Percentiles rank a stretch among this genome's conserved stretches.
Evolutionary conservation across 331 rosid species (phyloP).

Genomic region (Prunus yedoensis): DNA sequence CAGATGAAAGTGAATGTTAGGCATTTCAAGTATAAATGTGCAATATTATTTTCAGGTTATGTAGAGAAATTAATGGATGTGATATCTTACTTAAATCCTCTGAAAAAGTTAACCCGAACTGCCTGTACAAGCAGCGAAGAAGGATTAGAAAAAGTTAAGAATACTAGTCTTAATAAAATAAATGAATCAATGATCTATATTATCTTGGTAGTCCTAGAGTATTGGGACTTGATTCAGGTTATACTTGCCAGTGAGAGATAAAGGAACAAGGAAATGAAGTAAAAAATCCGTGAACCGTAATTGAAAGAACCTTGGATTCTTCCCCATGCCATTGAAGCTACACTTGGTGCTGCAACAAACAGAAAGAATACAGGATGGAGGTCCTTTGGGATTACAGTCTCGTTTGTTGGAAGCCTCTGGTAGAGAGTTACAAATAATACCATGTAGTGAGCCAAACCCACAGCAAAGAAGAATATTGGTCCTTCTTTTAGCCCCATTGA

Average conservation of each 20-base stretch:
- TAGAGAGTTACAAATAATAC: slow-evolving; percentile 89
- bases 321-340: slow-evolving; percentile 94
- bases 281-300: slow-evolving; percentile 62
- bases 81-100: slow-evolving; percentile 74
- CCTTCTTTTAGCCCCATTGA: slow-evolving; percentile 89
- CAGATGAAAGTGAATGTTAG: slow-evolving; percentile 21
- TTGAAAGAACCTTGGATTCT: slow-evolving; percentile 76
- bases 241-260: slow-evolving; percentile 70
- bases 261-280: slow-evolving; percentile 81
- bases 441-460: slow-evolving; percentile 81
- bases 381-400: slow-evolving; percentile 78
- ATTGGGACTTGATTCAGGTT: background rate
- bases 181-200: background rate
- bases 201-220: background rate
- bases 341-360: slow-evolving; percentile 96
- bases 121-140: slow-evolving; percentile 51
- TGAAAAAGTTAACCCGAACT: slow-evolving; percentile 75
- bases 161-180: no score
- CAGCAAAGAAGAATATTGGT: slow-evolving; percentile 84
- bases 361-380: slow-evolving; percentile 92
- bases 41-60: background rate
- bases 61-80: background rate
- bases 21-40: slow-evolving; percentile 6
- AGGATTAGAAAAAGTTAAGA: background rate
- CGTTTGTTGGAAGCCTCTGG: slow-evolving; percentile 89